Conservation (phyloP, 169 alveolate genomes). For the Plasmodium vinckei region DNA sequence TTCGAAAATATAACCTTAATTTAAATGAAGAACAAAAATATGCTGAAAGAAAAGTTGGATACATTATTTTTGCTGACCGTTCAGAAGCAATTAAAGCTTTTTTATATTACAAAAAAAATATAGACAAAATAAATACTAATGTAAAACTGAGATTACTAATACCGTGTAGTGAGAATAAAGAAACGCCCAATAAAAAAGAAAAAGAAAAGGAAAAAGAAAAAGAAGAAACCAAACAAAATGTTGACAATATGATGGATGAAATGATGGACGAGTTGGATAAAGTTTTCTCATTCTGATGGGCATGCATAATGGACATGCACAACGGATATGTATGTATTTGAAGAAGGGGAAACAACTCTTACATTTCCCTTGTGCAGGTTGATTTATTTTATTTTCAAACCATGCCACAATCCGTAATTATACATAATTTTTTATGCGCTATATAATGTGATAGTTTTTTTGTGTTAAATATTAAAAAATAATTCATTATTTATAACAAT, state of each 20-base stretch:
- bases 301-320: too few relatives aligned
- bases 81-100: slow-evolving; percentile 55
- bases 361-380: not conserved
- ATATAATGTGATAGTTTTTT: too few relatives aligned
- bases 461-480: too few relatives aligned
- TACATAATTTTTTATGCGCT: too few relatives aligned
- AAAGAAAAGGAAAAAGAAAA: not conserved
- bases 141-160: slow-evolving; percentile 23
- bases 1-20: slow-evolving; percentile 12
- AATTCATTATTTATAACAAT: too few relatives aligned
- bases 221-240: slow-evolving; percentile 3
- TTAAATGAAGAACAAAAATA: slow-evolving; percentile 28
- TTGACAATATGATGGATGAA: slow-evolving; percentile 46
- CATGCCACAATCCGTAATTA: too few relatives aligned
- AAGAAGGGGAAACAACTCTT: not conserved
- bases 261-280: slow-evolving; percentile 56
- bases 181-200: not conserved
- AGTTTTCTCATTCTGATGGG: slow-evolving; percentile 4
- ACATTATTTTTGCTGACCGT: slow-evolving; percentile 29
- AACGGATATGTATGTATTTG: not conserved
- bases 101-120: slow-evolving; percentile 24
- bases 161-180: slow-evolving; percentile 30
- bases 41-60: slow-evolving; percentile 29
- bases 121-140: slow-evolving; percentile 9
- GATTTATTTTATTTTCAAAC: not conserved